phyloP scores from a whole-genome alignment of 768 basidiomycete species.

The Trametes elegans region DNA sequence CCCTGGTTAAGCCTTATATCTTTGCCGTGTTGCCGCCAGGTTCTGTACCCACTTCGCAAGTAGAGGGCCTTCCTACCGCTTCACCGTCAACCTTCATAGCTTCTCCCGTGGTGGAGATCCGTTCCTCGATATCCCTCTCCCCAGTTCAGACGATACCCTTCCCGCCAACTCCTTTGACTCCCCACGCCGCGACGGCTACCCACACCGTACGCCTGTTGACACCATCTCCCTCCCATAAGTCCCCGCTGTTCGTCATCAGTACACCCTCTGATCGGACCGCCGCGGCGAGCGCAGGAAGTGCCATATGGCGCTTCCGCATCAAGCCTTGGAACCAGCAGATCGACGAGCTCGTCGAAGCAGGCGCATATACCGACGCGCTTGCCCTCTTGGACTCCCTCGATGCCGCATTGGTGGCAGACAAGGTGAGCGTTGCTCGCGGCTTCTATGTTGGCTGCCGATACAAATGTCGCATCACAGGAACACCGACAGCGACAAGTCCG shows the following conservation, averaged over 20 bases:
- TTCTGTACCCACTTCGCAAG: constrained; percentile 40
- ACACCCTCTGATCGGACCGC: constrained; percentile 73
- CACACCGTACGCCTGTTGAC: constrained; percentile 64
- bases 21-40: constrained; percentile 74
- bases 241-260: constrained; percentile 60
- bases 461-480: constrained; percentile 37
- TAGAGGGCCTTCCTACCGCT: constrained; percentile 26
- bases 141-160: constrained; percentile 62
- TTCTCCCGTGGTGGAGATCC: constrained; percentile 65
- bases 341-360: constrained; percentile 73
- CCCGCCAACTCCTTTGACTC: constrained; percentile 46
- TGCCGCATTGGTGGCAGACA: constrained; percentile 54
- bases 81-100: constrained; percentile 42
- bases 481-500: constrained; percentile 58
- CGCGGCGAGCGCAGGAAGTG: constrained; percentile 67
- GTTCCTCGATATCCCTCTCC: constrained; percentile 64
- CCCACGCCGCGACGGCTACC: constrained; percentile 13
- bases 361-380: constrained; percentile 77
- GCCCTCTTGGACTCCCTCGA: constrained; percentile 73
- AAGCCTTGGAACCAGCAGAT: constrained; percentile 77
- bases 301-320: constrained; percentile 75
- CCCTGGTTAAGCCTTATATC: constrained; percentile 74
- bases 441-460: not conserved
- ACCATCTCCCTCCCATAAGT: constrained; percentile 48
- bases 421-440: constrained; percentile 49